Percentiles rank a stretch among this genome's conserved stretches.
Conservation (phyloP, 1,139 yeast species). For the Suhomyces maxii region DNA sequence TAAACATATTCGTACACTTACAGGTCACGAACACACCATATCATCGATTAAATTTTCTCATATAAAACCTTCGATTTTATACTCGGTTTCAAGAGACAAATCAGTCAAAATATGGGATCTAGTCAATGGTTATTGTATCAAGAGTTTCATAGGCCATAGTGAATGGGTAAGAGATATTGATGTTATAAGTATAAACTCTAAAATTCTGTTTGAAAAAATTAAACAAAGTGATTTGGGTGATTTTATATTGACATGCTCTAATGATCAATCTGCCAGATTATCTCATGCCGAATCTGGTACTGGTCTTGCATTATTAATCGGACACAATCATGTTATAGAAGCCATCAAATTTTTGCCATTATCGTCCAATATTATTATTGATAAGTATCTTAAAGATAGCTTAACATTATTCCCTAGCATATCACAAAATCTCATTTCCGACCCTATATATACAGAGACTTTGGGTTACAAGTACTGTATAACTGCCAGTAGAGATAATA, state of each 20-base stretch:
- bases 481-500: conserved; percentile 81
- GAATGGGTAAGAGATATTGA: conserved; percentile 85
- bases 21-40: conserved; percentile 91
- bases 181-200: conserved; percentile 24
- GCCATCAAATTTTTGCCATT: conserved; percentile 67
- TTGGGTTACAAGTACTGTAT: conserved; percentile 68
- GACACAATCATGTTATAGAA: conserved; percentile 86
- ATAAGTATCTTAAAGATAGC: conserved; percentile 43
- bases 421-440: conserved; percentile 32
- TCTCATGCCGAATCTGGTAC: conserved; percentile 65
- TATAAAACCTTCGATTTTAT: conserved; percentile 42
- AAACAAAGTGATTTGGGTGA: conserved; percentile 40
- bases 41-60: conserved; percentile 59
- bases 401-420: conserved; percentile 32
- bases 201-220: conserved; percentile 12
- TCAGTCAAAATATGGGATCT: conserved; percentile 79
- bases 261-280: conserved; percentile 74
- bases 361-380: conserved; percentile 49
- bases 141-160: conserved; percentile 73
- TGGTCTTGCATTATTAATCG: conserved; percentile 65
- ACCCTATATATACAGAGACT: conserved; percentile 28
- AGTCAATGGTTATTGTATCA: conserved; percentile 63
- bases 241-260: conserved; percentile 72
- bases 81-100: conserved; percentile 78
- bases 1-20: conserved; percentile 60